These are phyloP conservation scores for Penstemon barbatus DNA, from an alignment of 257 asterid species.

Conservation along the genomic window DNA sequence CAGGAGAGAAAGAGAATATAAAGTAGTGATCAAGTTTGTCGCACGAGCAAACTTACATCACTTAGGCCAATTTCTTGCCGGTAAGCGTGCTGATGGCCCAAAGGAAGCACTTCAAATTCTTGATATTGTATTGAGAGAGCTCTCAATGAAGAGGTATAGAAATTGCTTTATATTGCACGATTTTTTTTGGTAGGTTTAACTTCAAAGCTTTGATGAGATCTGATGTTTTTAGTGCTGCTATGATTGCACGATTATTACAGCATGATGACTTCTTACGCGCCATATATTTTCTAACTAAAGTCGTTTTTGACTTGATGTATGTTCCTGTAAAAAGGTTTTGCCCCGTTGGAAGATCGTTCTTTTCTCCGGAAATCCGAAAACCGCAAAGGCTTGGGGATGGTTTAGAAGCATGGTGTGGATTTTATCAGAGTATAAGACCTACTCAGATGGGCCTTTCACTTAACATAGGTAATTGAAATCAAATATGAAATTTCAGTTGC, in stretches of 20 bases:
- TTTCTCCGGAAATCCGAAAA: slow-evolving; percentile 80
- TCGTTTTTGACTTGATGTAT: neutral
- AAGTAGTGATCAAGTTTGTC: slow-evolving; percentile 80
- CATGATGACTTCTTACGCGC: neutral
- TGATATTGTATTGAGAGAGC: slow-evolving; percentile 92
- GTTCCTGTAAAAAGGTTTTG: slow-evolving; percentile 54
- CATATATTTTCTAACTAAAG: neutral
- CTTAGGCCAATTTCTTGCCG: slow-evolving; percentile 91
- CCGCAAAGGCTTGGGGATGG: slow-evolving; percentile 97
- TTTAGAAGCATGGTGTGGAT: slow-evolving; percentile 98
- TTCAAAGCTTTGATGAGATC: too few species aligned
- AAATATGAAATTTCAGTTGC: neutral
- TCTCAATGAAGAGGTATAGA: slow-evolving; percentile 67
- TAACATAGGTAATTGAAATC: slow-evolving; percentile 62
- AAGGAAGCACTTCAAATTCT: slow-evolving; percentile 94
- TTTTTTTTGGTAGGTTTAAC: too few species aligned
- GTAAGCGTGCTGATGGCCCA: slow-evolving; percentile 91
- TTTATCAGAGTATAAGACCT: slow-evolving; percentile 96
- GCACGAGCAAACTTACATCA: slow-evolving; percentile 89
- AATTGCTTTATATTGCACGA: slow-evolving; percentile 4
- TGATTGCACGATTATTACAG: neutral
- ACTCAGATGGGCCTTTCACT: slow-evolving; percentile 99
- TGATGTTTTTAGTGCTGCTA: too few species aligned
- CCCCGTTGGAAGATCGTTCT: slow-evolving; percentile 92
- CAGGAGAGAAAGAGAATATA: slow-evolving; percentile 86